Conservation (phyloP, 257 asterid genomes). For the Nyctanthes arbortristis region DNA sequence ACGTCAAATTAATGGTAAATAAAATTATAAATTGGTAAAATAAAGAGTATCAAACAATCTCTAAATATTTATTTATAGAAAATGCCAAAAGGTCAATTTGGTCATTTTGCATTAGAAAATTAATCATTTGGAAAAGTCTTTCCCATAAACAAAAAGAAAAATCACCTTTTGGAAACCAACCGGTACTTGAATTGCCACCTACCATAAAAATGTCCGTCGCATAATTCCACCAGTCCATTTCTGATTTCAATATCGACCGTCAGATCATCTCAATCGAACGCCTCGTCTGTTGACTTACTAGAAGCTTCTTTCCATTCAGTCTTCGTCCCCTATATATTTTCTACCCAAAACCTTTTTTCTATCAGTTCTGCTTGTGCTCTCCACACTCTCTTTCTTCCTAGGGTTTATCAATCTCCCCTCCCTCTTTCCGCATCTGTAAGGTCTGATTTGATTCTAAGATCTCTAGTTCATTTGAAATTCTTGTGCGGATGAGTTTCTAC, state of each 20-base stretch:
- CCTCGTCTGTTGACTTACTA: neutral
- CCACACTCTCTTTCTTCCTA: neutral
- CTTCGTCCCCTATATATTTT: neutral
- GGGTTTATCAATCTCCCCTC: neutral
- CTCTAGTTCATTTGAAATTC: neutral
- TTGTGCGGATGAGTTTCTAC: neutral
- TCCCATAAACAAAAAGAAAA: no score
- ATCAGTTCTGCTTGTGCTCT: neutral
- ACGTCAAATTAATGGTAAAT: no score
- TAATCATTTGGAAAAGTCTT: neutral
- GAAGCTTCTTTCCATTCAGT: neutral
- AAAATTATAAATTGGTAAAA: no score
- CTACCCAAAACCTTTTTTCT: neutral
- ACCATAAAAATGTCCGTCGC: neutral
- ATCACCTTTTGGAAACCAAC: neutral
- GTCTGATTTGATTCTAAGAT: neutral
- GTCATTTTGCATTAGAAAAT: neutral
- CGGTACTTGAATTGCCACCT: neutral
- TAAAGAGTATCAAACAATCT: no score
- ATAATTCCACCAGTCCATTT: neutral
- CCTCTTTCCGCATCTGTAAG: neutral
- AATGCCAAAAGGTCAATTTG: neutral
- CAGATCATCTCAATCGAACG: slow-evolving; percentile 1
- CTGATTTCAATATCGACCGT: neutral
- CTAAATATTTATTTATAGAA: neutral